phyloP scores from a whole-genome alignment of 208 protist genomes.

The Lotmaria passim region DNA sequence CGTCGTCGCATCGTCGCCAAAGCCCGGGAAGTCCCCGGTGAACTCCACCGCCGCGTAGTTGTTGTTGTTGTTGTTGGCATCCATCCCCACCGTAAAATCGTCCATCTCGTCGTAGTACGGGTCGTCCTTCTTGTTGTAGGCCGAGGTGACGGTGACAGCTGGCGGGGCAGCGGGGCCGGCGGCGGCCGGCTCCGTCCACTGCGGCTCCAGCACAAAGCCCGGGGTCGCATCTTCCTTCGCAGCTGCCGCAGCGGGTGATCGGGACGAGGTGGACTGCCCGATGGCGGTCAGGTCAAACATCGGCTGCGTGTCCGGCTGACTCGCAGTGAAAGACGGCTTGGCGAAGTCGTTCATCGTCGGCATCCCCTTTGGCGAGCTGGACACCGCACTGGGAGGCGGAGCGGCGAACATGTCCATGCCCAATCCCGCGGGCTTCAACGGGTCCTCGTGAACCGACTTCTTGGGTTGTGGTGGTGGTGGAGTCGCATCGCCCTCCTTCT shows the following conservation, averaged over 20 bases:
- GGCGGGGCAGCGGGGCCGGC: conserved; percentile 17
- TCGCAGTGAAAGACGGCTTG: conserved; percentile 1
- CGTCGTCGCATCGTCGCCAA: conserved; percentile 24
- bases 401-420: conserved; percentile 67
- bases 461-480: conserved; percentile 8
- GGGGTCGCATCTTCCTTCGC: conserved; percentile 13
- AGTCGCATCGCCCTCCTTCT: neutral
- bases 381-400: conserved; percentile 9
- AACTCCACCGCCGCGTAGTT: conserved; percentile 45
- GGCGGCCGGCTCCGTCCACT: conserved; percentile 9
- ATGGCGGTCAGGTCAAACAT: conserved; percentile 42
- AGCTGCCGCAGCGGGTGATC: neutral
- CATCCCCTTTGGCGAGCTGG: conserved; percentile 5
- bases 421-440: conserved; percentile 44
- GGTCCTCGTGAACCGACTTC: conserved; percentile 40
- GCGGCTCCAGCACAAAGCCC: conserved; percentile 39
- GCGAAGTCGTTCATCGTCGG: conserved; percentile 27
- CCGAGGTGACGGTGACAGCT: conserved; percentile 3
- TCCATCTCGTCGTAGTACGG: conserved; percentile 83
- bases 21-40: conserved; percentile 28
- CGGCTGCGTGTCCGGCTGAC: conserved; percentile 13
- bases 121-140: conserved; percentile 49
- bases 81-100: conserved; percentile 56
- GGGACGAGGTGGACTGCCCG: conserved; percentile 12
- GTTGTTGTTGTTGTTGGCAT: conserved; percentile 19